Evolutionary conservation across 257 asterid genomes (phyloP).

Genomic region (Fraxinus cuspidata): DNA sequence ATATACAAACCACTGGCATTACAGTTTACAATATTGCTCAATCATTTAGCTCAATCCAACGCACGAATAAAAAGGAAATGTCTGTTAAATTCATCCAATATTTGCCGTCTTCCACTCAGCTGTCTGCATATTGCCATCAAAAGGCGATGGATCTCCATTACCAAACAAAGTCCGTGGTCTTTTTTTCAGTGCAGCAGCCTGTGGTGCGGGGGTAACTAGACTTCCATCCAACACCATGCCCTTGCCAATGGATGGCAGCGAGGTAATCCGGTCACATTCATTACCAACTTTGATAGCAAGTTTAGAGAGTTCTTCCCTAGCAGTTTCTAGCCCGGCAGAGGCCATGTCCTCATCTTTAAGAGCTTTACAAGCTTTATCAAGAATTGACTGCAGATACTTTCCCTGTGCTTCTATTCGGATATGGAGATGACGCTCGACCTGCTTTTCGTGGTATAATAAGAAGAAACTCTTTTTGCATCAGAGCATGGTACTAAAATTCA

Average conservation of each 20-base stretch:
- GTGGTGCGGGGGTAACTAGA: conserved; percentile 38
- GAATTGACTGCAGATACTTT: conserved; percentile 54
- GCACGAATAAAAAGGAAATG: not conserved
- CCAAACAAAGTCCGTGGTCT: conserved; percentile 50
- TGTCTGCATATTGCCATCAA: conserved; percentile 45
- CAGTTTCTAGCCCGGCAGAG: conserved; percentile 57
- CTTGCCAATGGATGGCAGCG: conserved; percentile 41
- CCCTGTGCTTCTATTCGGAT: conserved; percentile 61
- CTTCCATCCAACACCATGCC: conserved; percentile 45
- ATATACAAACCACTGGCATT: conserved; percentile 38
- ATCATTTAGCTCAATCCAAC: not conserved
- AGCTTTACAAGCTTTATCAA: conserved; percentile 58
- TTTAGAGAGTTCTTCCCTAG: conserved; percentile 64
- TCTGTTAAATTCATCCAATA: conserved; percentile 32
- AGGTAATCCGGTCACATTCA: conserved; percentile 43
- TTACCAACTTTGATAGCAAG: conserved; percentile 63
- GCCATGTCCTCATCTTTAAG: conserved; percentile 50
- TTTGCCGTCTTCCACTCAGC: conserved; percentile 69
- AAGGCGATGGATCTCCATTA: conserved; percentile 39
- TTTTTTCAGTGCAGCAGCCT: conserved; percentile 56
- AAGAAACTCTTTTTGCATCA: not conserved
- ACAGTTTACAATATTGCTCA: not conserved
- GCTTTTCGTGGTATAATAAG: not conserved
- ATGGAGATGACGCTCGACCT: conserved; percentile 56
- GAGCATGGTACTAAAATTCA: not conserved